phyloP scores from a whole-genome alignment of 306 rosid genomes.

The Albizia julibrissin region DNA sequence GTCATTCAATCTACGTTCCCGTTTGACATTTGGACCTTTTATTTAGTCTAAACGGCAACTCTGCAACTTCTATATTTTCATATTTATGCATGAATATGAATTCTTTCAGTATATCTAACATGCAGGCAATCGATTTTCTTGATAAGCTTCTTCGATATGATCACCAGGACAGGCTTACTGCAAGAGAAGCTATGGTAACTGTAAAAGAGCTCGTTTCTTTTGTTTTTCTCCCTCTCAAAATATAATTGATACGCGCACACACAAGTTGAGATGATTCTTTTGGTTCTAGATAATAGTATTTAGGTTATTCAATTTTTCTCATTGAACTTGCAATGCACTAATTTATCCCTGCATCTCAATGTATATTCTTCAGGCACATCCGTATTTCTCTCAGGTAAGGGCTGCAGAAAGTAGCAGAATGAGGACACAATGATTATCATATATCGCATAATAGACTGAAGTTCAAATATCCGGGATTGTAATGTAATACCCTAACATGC shows the following conservation, averaged over 20 bases:
- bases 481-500: constrained; percentile 26
- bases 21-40: background rate
- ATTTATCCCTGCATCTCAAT: constrained; percentile 7
- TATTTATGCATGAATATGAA: constrained; percentile 3
- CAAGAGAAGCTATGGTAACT: constrained; percentile 92
- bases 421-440: constrained; percentile 52
- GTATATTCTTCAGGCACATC: constrained; percentile 59
- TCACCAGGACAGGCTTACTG: constrained; percentile 91
- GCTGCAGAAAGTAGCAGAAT: constrained; percentile 90
- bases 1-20: constrained; percentile 37
- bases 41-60: background rate
- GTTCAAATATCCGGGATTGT: constrained; percentile 45
- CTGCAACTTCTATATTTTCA: background rate
- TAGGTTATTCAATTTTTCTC: background rate
- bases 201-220: constrained; percentile 4
- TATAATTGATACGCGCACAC: background rate
- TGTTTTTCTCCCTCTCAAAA: background rate
- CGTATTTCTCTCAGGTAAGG: constrained; percentile 83
- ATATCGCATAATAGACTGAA: constrained; percentile 34
- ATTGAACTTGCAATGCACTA: background rate
- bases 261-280: background rate
- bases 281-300: background rate
- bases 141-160: constrained; percentile 91
- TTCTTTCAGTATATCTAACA: constrained; percentile 27
- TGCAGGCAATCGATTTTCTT: constrained; percentile 89